These are phyloP conservation scores for Asterochloris sp. DNA, from an alignment of 139 green algal genomes.

Conservation along the genomic window DNA sequence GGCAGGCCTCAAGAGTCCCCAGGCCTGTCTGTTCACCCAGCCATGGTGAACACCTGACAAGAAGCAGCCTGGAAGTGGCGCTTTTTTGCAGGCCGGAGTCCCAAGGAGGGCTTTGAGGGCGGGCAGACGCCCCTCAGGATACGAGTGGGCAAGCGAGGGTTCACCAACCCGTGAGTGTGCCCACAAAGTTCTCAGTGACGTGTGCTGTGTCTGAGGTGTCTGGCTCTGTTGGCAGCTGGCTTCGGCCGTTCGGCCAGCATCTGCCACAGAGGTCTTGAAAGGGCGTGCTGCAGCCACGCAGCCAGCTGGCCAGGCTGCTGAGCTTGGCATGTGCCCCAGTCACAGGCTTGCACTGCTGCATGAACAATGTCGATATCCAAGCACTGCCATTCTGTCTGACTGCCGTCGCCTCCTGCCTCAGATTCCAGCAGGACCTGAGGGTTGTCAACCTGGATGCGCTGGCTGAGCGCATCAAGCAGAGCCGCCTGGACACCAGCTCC, in stretches of 20 bases:
- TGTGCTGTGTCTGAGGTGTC: no score
- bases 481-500: constrained; percentile 58
- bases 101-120: constrained; percentile 72
- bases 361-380: background rate
- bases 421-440: constrained; percentile 46
- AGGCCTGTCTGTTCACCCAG: no score
- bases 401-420: constrained; percentile 17
- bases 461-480: constrained; percentile 52
- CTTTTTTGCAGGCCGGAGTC: constrained; percentile 26
- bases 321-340: background rate
- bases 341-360: constrained; percentile 1
- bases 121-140: constrained; percentile 73
- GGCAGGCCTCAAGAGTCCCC: no score
- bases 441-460: constrained; percentile 69
- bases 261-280: no score
- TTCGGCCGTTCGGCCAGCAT: no score
- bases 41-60: no score
- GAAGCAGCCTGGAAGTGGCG: background rate
- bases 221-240: no score
- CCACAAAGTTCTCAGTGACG: no score
- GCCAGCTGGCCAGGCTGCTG: no score
- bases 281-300: no score
- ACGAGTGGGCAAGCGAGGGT: constrained; percentile 63
- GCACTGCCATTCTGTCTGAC: background rate
- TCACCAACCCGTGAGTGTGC: constrained; percentile 52